Evolutionary conservation across 78 protist genomes (phyloP), one percentile per base, ranked within the genome.

Genomic region (Goniomonas avonlea): DNA sequence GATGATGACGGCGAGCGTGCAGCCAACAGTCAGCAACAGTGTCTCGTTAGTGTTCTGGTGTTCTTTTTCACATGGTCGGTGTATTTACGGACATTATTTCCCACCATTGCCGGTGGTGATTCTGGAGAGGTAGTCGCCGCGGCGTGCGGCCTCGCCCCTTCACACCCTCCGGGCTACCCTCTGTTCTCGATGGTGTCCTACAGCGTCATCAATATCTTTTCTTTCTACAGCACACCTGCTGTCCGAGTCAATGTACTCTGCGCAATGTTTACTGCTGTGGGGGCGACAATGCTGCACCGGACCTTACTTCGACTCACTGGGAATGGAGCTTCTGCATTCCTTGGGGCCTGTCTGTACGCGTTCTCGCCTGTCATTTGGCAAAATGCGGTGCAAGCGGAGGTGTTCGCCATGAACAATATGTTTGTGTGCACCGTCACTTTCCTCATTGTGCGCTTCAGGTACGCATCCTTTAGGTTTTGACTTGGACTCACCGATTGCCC

Each of bases 81-180:
- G 4, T 88, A 88, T 55, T 59, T 73, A 18, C 5, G 37, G 50
- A 88, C 92, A 18, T 76, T 84, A 38, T 79, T 81, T 39, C 88
- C 88, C 37, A 48, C 84, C 5, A 85, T 88, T 13, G 63, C 85
- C 11, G 88, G 88, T 38, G 92, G 92, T 50, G 92, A 88, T 73
- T 76, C 88, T 0, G 92, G 92, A 15, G 92, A 88, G 73, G 45
- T 88, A 5, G 80, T 82, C 38, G 35, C 53, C 18, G 83, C 63
- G 13, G 88, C 88, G 1, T 66, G 81, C 77, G 73, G 56, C 73
- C 61, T 79, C 38, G 92, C 84, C 31, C 38, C 69, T 37, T 79
- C 87, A 29, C 92, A 88, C 50, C 92, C 92, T 23, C 92, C 92
- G 0, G 92, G 92, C 27, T 88, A 88, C 43, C 92, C 92, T 21